Evolutionary conservation across 441 rosid species (phyloP).

Genomic region (Manihot esculenta): DNA sequence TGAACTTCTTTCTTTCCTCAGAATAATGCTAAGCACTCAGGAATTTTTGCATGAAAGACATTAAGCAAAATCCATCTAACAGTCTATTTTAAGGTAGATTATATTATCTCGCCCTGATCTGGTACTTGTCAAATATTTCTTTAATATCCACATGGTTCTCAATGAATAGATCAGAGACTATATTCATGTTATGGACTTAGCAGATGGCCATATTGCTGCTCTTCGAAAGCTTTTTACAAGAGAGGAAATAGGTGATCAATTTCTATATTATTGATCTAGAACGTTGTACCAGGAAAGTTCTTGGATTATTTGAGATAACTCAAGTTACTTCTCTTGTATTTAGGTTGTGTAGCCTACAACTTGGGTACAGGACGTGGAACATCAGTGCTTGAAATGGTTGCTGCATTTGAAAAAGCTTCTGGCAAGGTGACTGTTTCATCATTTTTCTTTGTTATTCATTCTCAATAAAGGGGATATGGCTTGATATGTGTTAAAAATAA

Average conservation of each 20-base stretch:
- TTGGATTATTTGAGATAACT: too few species aligned
- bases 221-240: conserved; percentile 58
- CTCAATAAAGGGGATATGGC: neutral
- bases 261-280: neutral
- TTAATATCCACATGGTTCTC: conserved; percentile 8
- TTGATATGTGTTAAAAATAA: neutral
- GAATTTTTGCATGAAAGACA: neutral
- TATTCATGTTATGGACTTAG: conserved; percentile 91
- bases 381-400: conserved; percentile 89
- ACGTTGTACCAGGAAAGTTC: neutral
- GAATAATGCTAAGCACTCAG: neutral
- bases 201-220: conserved; percentile 97
- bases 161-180: conserved; percentile 78
- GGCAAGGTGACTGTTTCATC: conserved; percentile 56
- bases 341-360: conserved; percentile 88
- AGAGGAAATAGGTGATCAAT: conserved; percentile 48
- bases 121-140: neutral
- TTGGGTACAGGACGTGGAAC: conserved; percentile 95
- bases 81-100: neutral
- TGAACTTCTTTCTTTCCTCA: neutral
- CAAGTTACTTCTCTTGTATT: neutral
- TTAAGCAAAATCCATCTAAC: neutral
- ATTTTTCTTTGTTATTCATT: neutral
- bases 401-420: conserved; percentile 76
- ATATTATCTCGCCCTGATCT: neutral